Evolutionary conservation across 2,329 filamentous ascomycete species (phyloP), one percentile per base, ranked within the genome.

Genomic region (Piedraia hortae): DNA sequence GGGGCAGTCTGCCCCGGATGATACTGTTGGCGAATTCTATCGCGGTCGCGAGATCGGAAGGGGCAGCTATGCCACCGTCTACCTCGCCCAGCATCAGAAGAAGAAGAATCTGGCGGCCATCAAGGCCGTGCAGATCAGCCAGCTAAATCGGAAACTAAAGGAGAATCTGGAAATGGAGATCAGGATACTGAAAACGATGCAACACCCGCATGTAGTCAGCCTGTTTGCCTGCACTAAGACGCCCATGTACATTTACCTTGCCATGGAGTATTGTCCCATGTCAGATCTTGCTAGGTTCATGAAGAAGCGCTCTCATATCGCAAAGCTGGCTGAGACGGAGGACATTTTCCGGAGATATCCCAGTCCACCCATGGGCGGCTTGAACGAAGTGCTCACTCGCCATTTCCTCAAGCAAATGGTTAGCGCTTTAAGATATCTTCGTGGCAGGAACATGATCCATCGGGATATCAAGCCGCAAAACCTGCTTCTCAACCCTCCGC

Each of bases 401-500:
- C 85, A 97, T 49, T 97, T 93, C 39, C 55, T 90, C 26, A 89
- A 93, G 46, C 85, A 97, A 46, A 68, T 97, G 23, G 61, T 74
- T 14, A 91, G 82, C 44, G 82, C 85, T 4, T 56, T 97, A 28
- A 63, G 82, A 43, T 97, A 93, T 38, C 55, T 97, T 23, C 64
- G 80, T 24, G 59, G 65, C 28, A 64, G 68, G 34, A 78, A 89
- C 42, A 71, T 89, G 35, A 78, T 97, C 22, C 85, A 97, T 50
- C 74, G 85, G 34, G 85, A 97, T 42, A 72, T 97, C 37, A 97
- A 97, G 44, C 85, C 85, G 4, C 85, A 97, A 42, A 97, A 97
- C 36, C 60, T 97, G 4, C 57, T 97, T 1, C 58, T 97, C 10
- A 70, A 89, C 20, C 85, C 85, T 2, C 73, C 80, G 2, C 62